Evolutionary conservation across 495 filamentous ascomycete genomes (phyloP), one percentile per base, ranked within the genome.

Genomic region (Hypoxylon subgilvum): DNA sequence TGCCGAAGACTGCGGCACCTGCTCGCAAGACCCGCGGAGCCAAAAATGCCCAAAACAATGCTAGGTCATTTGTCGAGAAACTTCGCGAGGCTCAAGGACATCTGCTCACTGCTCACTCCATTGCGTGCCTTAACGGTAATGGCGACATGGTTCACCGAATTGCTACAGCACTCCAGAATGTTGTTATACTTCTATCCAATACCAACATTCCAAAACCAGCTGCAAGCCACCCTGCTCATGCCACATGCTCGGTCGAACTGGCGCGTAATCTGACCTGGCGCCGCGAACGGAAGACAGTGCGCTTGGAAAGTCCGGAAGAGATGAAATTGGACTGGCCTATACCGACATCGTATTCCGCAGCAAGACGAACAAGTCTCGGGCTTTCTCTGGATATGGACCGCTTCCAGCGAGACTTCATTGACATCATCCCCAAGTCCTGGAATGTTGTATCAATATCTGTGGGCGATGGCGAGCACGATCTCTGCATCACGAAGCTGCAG

Each of bases 391-490:
- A 84, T 31, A 72, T 81, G 67, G 72, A 72, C 45, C 72, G 60
- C 6, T 88, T 92, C 58, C 87, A 90, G 65, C 71, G 72, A 34
- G 82, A 91, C 27, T 91, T 85, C 66, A 75, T 92, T 54, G 89
- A 93, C 62, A 89, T 95, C 48, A 85, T 97, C 22, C 95, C 94
- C 0, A 71, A 76, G 16, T 70, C 77, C 17, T 98, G 94, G 94
- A 91, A 86, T 31, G 90, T 90, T 4, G 74, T 97, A 6, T 97
- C 93, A 0, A 74, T 98, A 21, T 87, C 89, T 0, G 66, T 97
- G 13, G 93, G 87, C 66, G 90, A 94, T 25, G 85, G 84, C 44
- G 79, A 77, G 6, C 86, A 88, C 9, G 93, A 97, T 57, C 86
- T 98, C 10, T 87, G 86, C 54, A 84, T 96, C 32, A 91, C 88